Conservation (phyloP, 495 filamentous ascomycete species). For the Parmelia sp. region DNA sequence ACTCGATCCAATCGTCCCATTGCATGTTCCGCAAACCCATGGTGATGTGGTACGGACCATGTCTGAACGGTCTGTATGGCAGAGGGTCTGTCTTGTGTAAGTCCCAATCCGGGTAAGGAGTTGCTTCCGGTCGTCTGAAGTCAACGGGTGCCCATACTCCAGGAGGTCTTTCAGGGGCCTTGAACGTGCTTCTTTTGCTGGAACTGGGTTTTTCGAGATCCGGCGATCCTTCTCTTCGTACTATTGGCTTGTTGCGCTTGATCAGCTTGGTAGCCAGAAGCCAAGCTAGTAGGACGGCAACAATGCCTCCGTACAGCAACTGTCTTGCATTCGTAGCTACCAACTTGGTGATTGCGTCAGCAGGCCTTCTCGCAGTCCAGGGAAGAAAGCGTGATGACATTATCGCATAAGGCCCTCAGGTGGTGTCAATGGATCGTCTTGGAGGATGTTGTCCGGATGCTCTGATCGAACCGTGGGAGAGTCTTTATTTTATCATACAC, state of each 20-base stretch:
- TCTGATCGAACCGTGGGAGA: not conserved
- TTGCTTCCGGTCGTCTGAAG: slow-evolving; percentile 61
- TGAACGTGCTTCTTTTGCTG: slow-evolving; percentile 13
- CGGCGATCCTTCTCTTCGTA: slow-evolving; percentile 14
- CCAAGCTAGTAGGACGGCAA: slow-evolving; percentile 12
- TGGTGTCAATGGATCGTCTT: no score
- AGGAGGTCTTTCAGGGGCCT: slow-evolving; percentile 19
- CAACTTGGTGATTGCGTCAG: not conserved
- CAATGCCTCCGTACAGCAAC: slow-evolving; percentile 16
- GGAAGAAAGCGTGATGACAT: not conserved
- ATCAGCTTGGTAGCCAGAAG: slow-evolving; percentile 10
- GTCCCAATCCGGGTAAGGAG: slow-evolving; percentile 67
- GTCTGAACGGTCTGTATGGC: slow-evolving; percentile 77
- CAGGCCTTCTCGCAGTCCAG: not conserved
- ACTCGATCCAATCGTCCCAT: slow-evolving; percentile 81
- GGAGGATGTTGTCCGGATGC: not conserved
- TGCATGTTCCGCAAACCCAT: slow-evolving; percentile 77
- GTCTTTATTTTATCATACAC: not conserved
- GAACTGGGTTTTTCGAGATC: slow-evolving; percentile 24
- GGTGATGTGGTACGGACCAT: slow-evolving; percentile 75
- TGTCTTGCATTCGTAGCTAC: slow-evolving; percentile 3
- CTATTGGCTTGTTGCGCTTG: slow-evolving; percentile 11
- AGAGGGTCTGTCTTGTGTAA: slow-evolving; percentile 65
- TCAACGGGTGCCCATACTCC: slow-evolving; percentile 63
- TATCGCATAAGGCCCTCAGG: not conserved